These are phyloP conservation scores for Fragaria vesca DNA, from an alignment of 306 rosid species.

Conservation along the genomic window DNA sequence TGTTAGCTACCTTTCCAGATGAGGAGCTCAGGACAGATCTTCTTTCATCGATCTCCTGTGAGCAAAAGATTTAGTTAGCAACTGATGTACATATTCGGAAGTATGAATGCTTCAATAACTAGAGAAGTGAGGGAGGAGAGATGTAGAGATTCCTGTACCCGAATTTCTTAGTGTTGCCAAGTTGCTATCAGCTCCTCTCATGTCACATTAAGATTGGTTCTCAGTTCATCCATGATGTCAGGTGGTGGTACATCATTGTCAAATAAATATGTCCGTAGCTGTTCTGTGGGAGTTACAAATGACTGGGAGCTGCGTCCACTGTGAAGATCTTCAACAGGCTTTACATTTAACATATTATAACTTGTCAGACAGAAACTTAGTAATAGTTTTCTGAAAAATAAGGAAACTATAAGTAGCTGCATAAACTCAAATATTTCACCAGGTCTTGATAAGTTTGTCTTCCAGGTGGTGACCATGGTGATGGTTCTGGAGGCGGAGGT, in stretches of 20 bases:
- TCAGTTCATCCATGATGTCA: constrained; percentile 35
- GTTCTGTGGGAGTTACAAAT: constrained; percentile 31
- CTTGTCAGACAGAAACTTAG: constrained; percentile 21
- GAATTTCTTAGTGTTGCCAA: constrained; percentile 47
- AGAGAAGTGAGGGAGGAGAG: constrained; percentile 14
- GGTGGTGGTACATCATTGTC: constrained; percentile 27
- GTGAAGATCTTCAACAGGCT: constrained; percentile 51
- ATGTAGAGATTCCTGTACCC: constrained; percentile 32
- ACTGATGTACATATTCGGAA: constrained; percentile 13
- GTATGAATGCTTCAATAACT: not conserved
- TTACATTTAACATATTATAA: constrained; percentile 29
- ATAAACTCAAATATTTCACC: constrained; percentile 44
- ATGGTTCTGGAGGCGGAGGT: constrained; percentile 55
- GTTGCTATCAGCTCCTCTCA: constrained; percentile 35
- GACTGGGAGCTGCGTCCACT: constrained; percentile 40
- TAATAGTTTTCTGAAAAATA: constrained; percentile 1
- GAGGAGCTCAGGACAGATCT: constrained; percentile 47
- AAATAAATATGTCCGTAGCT: constrained; percentile 21
- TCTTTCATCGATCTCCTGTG: constrained; percentile 37
- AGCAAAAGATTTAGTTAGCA: constrained; percentile 10
- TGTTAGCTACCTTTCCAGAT: constrained; percentile 54
- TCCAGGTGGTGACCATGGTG: constrained; percentile 43
- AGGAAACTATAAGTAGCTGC: constrained; percentile 18
- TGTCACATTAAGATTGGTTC: constrained; percentile 31
- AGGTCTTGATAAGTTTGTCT: constrained; percentile 36